Conservation (phyloP, 306 rosid species). For the apple (Malus domestica) region ASM211411v1 NC_041793.1:38007001-38007500, state of each 20-base stretch:
- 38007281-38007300: slow-evolving; percentile 13
- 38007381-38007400: slow-evolving; percentile 32
- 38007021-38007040: background rate
- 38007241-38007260: background rate
- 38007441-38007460: slow-evolving; percentile 11
- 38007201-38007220: background rate
- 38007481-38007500: background rate
- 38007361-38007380: slow-evolving; percentile 42
- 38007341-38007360: slow-evolving; percentile 24
- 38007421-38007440: slow-evolving; percentile 4
- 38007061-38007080: background rate
- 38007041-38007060: background rate
- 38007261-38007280: background rate
- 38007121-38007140: slow-evolving; percentile 32
- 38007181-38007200: background rate
- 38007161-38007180: slow-evolving; percentile 17
- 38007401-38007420: slow-evolving; percentile 5
- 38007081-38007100: slow-evolving; percentile 12
- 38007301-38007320: slow-evolving; percentile 34
- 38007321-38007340: slow-evolving; percentile 16
- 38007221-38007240: background rate
- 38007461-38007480: slow-evolving; percentile 17
- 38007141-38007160: slow-evolving; percentile 42
- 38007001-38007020: background rate
- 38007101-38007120: slow-evolving; percentile 36